phyloP scores from a whole-genome alignment of 2,329 filamentous ascomycete genomes.

The Pseudogymnoascus sp. region DNA sequence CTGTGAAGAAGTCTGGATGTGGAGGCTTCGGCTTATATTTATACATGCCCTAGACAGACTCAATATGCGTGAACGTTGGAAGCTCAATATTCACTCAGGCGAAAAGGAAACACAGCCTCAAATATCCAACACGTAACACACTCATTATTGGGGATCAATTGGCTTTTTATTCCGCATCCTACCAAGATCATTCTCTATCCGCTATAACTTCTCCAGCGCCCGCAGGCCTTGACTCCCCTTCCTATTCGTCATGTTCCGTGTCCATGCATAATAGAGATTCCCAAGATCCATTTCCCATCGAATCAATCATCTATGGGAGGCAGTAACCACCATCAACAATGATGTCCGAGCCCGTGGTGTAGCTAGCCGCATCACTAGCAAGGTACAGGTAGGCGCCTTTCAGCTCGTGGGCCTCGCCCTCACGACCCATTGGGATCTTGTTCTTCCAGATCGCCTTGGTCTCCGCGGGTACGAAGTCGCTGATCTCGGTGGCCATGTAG shows the following conservation, averaged over 20 bases:
- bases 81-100: no score
- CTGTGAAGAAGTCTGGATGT: not conserved
- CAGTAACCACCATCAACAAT: constrained; percentile 19
- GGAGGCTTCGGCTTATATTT: not conserved
- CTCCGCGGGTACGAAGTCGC: constrained; percentile 53
- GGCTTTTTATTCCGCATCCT: not conserved
- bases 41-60: not conserved
- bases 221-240: not conserved
- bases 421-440: constrained; percentile 73
- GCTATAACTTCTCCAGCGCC: not conserved
- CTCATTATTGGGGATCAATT: not conserved
- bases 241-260: not conserved
- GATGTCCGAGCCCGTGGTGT: constrained; percentile 54
- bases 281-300: not conserved
- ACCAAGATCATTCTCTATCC: constrained; percentile 1
- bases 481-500: constrained; percentile 68
- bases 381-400: constrained; percentile 79
- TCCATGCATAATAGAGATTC: not conserved
- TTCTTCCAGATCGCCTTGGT: constrained; percentile 66
- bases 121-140: not conserved
- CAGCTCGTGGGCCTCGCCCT: constrained; percentile 65
- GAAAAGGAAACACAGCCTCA: no score
- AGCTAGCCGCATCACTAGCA: constrained; percentile 72
- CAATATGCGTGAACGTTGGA: not conserved
- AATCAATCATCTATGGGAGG: constrained; percentile 1